phyloP scores from a whole-genome alignment of 2,329 filamentous ascomycete species.

The Alternaria brassicicola region DNA sequence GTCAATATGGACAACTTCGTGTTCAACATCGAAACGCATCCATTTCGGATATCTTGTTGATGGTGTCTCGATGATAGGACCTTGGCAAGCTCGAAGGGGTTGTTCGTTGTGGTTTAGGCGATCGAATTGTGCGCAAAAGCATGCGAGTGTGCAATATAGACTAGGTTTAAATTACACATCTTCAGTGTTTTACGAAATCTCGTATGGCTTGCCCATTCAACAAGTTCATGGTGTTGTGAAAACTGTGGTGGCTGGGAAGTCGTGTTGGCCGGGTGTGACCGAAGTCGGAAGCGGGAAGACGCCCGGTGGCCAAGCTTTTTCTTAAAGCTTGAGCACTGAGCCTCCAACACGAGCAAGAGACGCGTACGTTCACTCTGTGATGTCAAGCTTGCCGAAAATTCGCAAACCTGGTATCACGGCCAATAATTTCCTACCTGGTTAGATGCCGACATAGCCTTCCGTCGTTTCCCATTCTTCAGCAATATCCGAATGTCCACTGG shows the following conservation, averaged over 20 bases:
- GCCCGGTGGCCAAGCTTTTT: slow-evolving; percentile 15
- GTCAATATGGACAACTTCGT: slow-evolving; percentile 54
- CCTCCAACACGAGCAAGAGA: not conserved
- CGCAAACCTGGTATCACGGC: not conserved
- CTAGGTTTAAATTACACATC: not conserved
- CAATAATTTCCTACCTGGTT: not conserved
- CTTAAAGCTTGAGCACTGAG: slow-evolving; percentile 14
- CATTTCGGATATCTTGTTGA: slow-evolving; percentile 42
- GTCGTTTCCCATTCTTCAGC: not conserved
- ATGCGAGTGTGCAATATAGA: too few species aligned
- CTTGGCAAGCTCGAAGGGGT: too few species aligned
- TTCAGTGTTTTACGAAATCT: not conserved
- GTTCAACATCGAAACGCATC: slow-evolving; percentile 57
- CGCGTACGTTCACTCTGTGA: not conserved
- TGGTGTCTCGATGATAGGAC: not conserved
- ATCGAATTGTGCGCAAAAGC: too few species aligned
- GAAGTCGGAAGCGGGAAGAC: not conserved
- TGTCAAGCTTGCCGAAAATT: not conserved
- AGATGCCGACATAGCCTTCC: not conserved
- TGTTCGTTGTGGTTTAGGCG: too few species aligned
- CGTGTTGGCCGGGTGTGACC: not conserved
- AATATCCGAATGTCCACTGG: not conserved
- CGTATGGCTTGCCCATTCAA: not conserved
- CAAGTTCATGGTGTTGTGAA: not conserved
- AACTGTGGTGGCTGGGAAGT: not conserved